phyloP scores from a whole-genome alignment of 1,284 basidiomycete genomes.

The Pyrrhoderma lamaoense region DNA sequence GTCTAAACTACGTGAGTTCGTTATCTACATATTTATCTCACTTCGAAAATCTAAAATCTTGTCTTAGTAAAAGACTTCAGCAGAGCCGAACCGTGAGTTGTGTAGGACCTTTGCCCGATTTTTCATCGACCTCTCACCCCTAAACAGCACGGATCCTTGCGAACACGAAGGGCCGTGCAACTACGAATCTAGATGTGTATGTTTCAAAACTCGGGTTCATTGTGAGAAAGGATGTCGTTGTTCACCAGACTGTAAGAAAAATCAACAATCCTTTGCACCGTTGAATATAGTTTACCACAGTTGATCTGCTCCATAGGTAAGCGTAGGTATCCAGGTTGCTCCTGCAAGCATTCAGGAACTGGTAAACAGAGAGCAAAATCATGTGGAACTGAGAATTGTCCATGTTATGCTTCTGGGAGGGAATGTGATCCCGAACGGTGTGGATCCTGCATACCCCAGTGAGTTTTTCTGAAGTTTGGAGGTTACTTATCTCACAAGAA shows the following conservation, averaged over 20 bases:
- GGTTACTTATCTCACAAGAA: too few relatives aligned
- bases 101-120: neutral
- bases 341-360: slow-evolving; percentile 31
- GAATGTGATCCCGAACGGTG: slow-evolving; percentile 40
- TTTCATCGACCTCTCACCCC: slow-evolving; percentile 19
- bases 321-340: slow-evolving; percentile 22
- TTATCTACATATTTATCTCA: slow-evolving; percentile 22
- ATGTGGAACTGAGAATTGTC: slow-evolving; percentile 33
- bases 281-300: too few relatives aligned
- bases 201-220: slow-evolving; percentile 28
- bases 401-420: slow-evolving; percentile 32
- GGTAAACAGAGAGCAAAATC: slow-evolving; percentile 8
- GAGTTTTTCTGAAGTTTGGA: slow-evolving; percentile 12
- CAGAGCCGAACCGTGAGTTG: neutral
- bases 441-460: slow-evolving; percentile 28
- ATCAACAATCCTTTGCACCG: too few relatives aligned
- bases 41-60: slow-evolving; percentile 19
- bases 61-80: slow-evolving; percentile 8
- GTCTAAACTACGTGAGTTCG: too few relatives aligned
- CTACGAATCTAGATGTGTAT: slow-evolving; percentile 27
- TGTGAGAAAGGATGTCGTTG: slow-evolving; percentile 38
- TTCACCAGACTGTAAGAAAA: slow-evolving; percentile 29
- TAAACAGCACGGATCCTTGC: slow-evolving; percentile 22
- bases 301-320: neutral
- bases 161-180: slow-evolving; percentile 35